Percentiles rank a stretch among this genome's conserved stretches.
These are phyloP conservation scores for Mortierella sp. DNA, from an alignment of 371 early-diverging fungal genomes.

Conservation along the genomic window DNA sequence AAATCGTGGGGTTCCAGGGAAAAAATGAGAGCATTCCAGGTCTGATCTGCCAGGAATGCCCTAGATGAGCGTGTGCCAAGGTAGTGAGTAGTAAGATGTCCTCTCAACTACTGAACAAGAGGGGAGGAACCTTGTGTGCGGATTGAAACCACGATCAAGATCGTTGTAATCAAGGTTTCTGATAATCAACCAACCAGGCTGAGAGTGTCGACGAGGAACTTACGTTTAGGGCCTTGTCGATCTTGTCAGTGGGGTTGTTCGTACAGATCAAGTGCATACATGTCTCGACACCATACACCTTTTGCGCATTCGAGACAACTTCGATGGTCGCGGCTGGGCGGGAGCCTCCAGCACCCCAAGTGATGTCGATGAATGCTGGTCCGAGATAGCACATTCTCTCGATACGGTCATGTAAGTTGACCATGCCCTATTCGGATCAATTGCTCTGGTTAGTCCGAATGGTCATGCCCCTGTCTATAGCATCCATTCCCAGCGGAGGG, in stretches of 20 bases:
- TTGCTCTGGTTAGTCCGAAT: not conserved
- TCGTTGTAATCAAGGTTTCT: not conserved
- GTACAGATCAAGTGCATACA: constrained; percentile 98
- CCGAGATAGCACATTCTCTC: constrained; percentile 91
- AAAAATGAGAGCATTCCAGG: constrained; percentile 8
- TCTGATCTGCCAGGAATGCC: not conserved
- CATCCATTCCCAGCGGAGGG: constrained; percentile 13
- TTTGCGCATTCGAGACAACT: constrained; percentile 88
- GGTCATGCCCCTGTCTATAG: too few relatives aligned
- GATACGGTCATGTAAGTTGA: constrained; percentile 86
- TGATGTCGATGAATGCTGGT: constrained; percentile 95
- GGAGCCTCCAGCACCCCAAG: constrained; percentile 96
- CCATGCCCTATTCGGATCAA: constrained; percentile 63
- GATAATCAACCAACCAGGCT: constrained; percentile 4
- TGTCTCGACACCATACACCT: constrained; percentile 93
- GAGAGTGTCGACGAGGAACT: not conserved
- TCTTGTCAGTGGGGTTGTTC: constrained; percentile 90
- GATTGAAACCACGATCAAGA: too few relatives aligned
- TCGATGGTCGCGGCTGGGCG: constrained; percentile 89
- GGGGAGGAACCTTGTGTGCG: constrained; percentile 2
- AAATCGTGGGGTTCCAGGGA: constrained; percentile 19
- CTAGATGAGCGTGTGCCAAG: too few relatives aligned
- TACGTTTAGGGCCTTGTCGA: constrained; percentile 84
- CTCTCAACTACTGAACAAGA: too few relatives aligned
- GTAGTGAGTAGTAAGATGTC: too few relatives aligned